Base-by-base conservation (phyloP, 2,329 filamentous ascomycete species). In the Fusarium hostae region DNA sequence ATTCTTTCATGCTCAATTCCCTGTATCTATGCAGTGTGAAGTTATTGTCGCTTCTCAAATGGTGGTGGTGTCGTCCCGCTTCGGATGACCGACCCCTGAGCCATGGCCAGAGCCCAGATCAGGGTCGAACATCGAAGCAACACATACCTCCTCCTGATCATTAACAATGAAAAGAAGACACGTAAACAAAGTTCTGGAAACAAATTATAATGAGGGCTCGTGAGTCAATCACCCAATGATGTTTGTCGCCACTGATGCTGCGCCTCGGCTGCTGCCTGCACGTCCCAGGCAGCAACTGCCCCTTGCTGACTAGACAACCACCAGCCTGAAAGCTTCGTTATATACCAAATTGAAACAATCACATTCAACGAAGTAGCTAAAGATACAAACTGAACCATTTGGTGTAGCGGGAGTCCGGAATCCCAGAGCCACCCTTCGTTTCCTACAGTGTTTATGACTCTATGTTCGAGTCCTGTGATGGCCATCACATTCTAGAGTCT, bases 401-500 rank as follows among this genome's bases (percentile, higher is more conserved):
- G 22, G 32, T 37, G 48, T 51, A 51, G 48, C 48, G 32, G 18
- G 48, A 51, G 32, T 51, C 32, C 48, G 48, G 48, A 51, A 51
- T 51, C 48, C 48, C 18, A 22, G 9, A 2, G 24, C 48, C 22
- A 37, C 32, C 32, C 32, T 51, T 51, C 48, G 48, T 37, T 51
- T 26, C 22, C 4, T 37, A 15, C 32, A 20, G 32, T 51, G 22
- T 24, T 20, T 20, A 5, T 20, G 48, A 34, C 32, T 51, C 48
- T 24, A 20, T 37, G 22, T 51, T 51, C 48, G 48, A 51, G 48
- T 37, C 48, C 48, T 26, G 18, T 51, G 32, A 51, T 37, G 32
- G 12, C 48, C 48, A 26, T 37, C 22, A 12, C 12, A 26, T n/a
- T 15, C 12, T 51, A n/a, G 26, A n/a, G n/a, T n/a, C n/a, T n/a